Evolutionary conservation across 202 grass and related monocot species (phyloP).

Genomic region (Schoenoplectus tabernaemontani): DNA sequence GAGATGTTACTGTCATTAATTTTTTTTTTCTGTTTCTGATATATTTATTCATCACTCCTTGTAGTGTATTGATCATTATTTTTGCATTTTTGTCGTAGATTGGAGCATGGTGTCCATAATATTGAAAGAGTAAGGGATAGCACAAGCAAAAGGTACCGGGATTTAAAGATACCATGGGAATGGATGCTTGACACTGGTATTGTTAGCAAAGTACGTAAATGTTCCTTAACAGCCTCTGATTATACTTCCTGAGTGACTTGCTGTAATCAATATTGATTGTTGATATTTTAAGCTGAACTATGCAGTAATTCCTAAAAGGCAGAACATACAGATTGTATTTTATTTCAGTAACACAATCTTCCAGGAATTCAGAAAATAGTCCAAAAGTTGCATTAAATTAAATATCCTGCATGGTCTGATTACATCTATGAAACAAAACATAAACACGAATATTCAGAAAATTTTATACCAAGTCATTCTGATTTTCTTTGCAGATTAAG

Average conservation of each 20-base stretch:
- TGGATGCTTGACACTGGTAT: constrained; percentile 96
- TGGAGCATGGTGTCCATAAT: constrained; percentile 78
- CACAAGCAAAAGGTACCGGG: constrained; percentile 66
- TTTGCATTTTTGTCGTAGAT: constrained; percentile 39
- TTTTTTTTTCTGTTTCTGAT: not conserved
- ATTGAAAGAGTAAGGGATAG: constrained; percentile 74
- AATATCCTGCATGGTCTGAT: not conserved
- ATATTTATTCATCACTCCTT: not conserved
- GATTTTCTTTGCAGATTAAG: constrained; percentile 61
- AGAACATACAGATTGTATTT: not conserved
- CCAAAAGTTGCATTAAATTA: not conserved
- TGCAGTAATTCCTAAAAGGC: not conserved
- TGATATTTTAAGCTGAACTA: not conserved
- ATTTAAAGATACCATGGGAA: constrained; percentile 88
- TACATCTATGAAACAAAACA: not conserved
- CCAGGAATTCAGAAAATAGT: not conserved
- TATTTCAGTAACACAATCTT: not conserved
- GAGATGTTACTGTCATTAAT: not conserved
- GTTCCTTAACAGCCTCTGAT: constrained; percentile 5
- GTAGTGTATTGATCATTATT: not conserved
- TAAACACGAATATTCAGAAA: not conserved
- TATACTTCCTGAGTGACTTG: constrained; percentile 6
- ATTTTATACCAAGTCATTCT: not conserved
- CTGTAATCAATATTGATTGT: not conserved
- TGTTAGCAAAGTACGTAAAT: constrained; percentile 56